Percentiles rank a stretch among this genome's conserved stretches.
These are phyloP conservation scores for Chlorociboria aeruginascens DNA, from an alignment of 495 filamentous ascomycete species.

Conservation along the genomic window DNA sequence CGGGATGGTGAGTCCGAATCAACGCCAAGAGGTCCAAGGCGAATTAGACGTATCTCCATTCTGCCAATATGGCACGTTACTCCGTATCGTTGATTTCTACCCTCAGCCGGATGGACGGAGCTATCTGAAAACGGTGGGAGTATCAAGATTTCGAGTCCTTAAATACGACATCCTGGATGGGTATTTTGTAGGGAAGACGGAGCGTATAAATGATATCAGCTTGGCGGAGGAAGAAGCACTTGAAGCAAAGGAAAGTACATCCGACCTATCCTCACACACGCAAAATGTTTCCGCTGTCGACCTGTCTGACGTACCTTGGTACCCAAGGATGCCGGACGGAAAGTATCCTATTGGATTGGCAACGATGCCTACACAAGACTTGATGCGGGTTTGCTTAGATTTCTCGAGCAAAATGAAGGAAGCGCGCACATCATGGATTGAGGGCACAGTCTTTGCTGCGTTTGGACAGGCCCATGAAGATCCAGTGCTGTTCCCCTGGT, in stretches of 20 bases:
- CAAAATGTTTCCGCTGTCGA: conserved; percentile 12
- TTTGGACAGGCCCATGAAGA: conserved; percentile 70
- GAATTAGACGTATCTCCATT: conserved; percentile 44
- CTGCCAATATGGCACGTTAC: conserved; percentile 63
- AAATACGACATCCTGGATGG: conserved; percentile 56
- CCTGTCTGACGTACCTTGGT: conserved; percentile 8
- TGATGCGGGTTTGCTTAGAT: conserved; percentile 48
- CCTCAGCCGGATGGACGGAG: conserved; percentile 70
- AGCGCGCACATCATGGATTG: conserved; percentile 60
- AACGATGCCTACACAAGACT: conserved; percentile 53
- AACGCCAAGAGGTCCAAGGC: conserved; percentile 37
- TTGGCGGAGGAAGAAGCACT: conserved; percentile 66
- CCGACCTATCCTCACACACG: conserved; percentile 3
- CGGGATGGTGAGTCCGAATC: conserved; percentile 73
- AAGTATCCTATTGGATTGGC: conserved; percentile 1
- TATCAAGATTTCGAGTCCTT: conserved; percentile 61
- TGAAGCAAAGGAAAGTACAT: conserved; percentile 50
- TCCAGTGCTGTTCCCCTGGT: conserved; percentile 72
- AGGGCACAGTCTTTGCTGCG: conserved; percentile 52
- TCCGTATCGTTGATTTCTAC: conserved; percentile 61
- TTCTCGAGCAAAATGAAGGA: conserved; percentile 58
- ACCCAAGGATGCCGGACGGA: conserved; percentile 2
- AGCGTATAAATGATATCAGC: conserved; percentile 69
- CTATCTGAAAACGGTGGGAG: conserved; percentile 61
- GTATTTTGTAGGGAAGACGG: conserved; percentile 61